A percentile compares a stretch with the other conserved stretches of the same genome.
These are phyloP conservation scores for Metschnikowia kunwiensis DNA, from an alignment of 805 yeast genomes.

Conservation along the genomic window DNA sequence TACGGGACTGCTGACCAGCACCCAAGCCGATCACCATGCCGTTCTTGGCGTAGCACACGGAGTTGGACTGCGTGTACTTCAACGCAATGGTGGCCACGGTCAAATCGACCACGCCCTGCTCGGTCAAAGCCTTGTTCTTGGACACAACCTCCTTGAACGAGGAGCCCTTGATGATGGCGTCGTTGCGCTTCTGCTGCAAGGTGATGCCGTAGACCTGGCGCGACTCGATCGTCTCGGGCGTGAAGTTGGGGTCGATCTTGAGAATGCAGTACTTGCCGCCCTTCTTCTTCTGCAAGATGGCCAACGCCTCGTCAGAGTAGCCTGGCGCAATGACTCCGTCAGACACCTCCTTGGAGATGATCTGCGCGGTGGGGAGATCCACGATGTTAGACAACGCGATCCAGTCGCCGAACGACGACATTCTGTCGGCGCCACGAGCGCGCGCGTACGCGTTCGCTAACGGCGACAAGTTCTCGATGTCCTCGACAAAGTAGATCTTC, in stretches of 20 bases:
- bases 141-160: slow-evolving; percentile 92
- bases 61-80: slow-evolving; percentile 97
- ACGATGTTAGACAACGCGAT: slow-evolving; percentile 96
- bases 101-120: slow-evolving; percentile 89
- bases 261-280: slow-evolving; percentile 95
- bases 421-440: slow-evolving; percentile 99
- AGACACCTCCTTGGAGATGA: slow-evolving; percentile 94
- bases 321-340: slow-evolving; percentile 99
- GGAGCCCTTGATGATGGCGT: slow-evolving; percentile 87
- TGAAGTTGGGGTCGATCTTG: slow-evolving; percentile 92
- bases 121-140: slow-evolving; percentile 78
- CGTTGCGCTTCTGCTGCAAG: slow-evolving; percentile 95
- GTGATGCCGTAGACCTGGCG: slow-evolving; percentile 96
- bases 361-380: slow-evolving; percentile 93
- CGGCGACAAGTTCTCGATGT: slow-evolving; percentile 92
- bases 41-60: slow-evolving; percentile 96
- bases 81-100: slow-evolving; percentile 96
- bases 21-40: slow-evolving; percentile 99
- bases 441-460: slow-evolving; percentile 97
- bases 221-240: slow-evolving; percentile 76
- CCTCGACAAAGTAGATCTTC: slow-evolving; percentile 92
- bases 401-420: slow-evolving; percentile 98
- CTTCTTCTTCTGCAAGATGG: slow-evolving; percentile 84
- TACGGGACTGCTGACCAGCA: slow-evolving; percentile 99
- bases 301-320: slow-evolving; percentile 87